Evolutionary conservation across 306 rosid species (phyloP).

Genomic region (Corylus avellana): DNA sequence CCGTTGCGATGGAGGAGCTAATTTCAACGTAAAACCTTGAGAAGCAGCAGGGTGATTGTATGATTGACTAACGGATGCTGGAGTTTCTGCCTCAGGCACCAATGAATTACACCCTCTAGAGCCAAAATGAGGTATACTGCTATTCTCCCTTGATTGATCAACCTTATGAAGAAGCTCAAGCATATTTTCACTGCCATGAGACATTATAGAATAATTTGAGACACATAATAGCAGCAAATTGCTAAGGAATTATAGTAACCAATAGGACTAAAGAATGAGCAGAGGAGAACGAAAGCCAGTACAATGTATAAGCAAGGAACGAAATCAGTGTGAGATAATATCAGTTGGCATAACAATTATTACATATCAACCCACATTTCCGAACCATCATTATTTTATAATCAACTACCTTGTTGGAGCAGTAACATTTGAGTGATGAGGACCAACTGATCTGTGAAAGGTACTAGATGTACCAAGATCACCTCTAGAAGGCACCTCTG

Average conservation of each 20-base stretch:
- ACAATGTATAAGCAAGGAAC: constrained; percentile 4
- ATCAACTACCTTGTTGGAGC: constrained; percentile 46
- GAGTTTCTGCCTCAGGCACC: constrained; percentile 30
- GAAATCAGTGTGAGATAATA: constrained; percentile 4
- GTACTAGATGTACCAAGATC: constrained; percentile 35
- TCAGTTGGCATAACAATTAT: neutral
- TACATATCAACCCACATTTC: neutral
- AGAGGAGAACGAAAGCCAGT: constrained; percentile 1
- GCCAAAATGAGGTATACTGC: constrained; percentile 30
- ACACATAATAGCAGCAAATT: neutral
- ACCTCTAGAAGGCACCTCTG: constrained; percentile 26
- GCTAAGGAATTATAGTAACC: neutral
- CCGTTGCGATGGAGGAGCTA: constrained; percentile 44
- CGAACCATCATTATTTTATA: constrained; percentile 1
- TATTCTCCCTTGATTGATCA: constrained; percentile 38
- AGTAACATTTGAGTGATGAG: constrained; percentile 19
- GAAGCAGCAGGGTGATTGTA: constrained; percentile 37
- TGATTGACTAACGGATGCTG: constrained; percentile 33
- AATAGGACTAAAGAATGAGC: neutral
- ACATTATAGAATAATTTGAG: constrained; percentile 1
- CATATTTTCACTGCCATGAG: constrained; percentile 43
- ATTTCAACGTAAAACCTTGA: constrained; percentile 47
- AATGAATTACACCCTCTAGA: constrained; percentile 32
- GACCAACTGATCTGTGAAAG: constrained; percentile 30
- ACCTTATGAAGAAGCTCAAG: constrained; percentile 50